A percentile compares a stretch with the other conserved stretches of the same genome.
Conservation (phyloP, 2,329 filamentous ascomycete genomes). For the Metarhizium guizhouense region DNA sequence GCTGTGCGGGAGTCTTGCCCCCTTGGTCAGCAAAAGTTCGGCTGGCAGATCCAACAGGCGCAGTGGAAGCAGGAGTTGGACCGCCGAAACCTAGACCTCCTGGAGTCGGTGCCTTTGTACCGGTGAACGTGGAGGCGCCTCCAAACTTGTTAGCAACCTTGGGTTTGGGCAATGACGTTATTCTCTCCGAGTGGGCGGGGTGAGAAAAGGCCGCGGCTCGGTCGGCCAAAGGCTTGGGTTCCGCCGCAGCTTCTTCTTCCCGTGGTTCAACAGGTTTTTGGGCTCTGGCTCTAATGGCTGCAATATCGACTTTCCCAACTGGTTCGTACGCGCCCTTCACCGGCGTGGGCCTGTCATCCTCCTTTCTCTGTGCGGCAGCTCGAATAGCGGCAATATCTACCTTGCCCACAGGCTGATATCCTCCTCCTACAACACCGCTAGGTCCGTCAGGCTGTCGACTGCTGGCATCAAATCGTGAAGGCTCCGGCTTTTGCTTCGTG, state of each 20-base stretch:
- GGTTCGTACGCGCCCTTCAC: slow-evolving; percentile 95
- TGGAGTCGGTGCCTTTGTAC: slow-evolving; percentile 83
- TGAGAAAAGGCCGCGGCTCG: slow-evolving; percentile 64
- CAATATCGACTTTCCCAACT: slow-evolving; percentile 93
- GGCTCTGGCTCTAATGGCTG: slow-evolving; percentile 77
- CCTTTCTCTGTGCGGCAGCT: slow-evolving; percentile 57
- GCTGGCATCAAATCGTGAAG: slow-evolving; percentile 49
- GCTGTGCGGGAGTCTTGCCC: slow-evolving; percentile 91
- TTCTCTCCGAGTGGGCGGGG: slow-evolving; percentile 56
- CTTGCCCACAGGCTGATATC: slow-evolving; percentile 90
- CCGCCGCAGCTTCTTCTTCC: slow-evolving; percentile 19
- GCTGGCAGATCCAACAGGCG: slow-evolving; percentile 70
- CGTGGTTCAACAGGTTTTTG: slow-evolving; percentile 51
- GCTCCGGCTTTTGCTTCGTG: slow-evolving; percentile 60
- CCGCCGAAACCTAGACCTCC: slow-evolving; percentile 56
- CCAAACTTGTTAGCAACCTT: slow-evolving; percentile 90
- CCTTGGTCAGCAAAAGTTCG: slow-evolving; percentile 90
- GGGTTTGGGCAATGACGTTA: slow-evolving; percentile 85
- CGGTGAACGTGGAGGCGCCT: slow-evolving; percentile 61
- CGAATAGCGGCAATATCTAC: slow-evolving; percentile 94
- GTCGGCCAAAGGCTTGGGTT: slow-evolving; percentile 61
- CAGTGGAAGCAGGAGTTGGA: slow-evolving; percentile 41
- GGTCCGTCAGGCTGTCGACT: slow-evolving; percentile 33
- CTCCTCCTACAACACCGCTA: slow-evolving; percentile 67
- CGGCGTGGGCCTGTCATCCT: slow-evolving; percentile 71